phyloP scores from a whole-genome alignment of 2,329 filamentous ascomycete genomes.

The Arthrobotrys entomopaga region DNA sequence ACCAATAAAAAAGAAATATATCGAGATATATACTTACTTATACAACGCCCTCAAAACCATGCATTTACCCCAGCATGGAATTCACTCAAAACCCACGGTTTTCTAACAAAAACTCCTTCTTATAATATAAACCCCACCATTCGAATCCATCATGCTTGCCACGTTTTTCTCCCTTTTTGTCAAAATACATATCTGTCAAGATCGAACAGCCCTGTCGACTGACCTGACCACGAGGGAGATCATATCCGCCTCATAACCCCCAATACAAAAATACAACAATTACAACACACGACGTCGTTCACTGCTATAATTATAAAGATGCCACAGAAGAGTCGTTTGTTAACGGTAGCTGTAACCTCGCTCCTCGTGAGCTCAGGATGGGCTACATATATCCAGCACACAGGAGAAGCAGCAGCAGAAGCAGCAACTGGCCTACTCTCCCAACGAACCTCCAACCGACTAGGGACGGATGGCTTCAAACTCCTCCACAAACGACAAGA shows the following conservation, averaged over 20 bases:
- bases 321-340: conserved; percentile 20
- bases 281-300: conserved; percentile 9
- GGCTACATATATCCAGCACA: conserved; percentile 1
- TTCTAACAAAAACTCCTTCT: conserved; percentile 3
- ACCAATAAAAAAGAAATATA: too few relatives aligned
- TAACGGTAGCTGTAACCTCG: conserved; percentile 25
- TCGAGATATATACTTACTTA: too few relatives aligned
- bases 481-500: conserved; percentile 25
- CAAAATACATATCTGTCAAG: conserved; percentile 7
- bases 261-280: conserved; percentile 25
- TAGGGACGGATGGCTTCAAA: neutral
- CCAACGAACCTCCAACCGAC: neutral
- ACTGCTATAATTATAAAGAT: conserved; percentile 5
- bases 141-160: neutral
- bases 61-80: neutral
- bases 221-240: neutral
- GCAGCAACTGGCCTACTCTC: neutral
- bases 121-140: conserved; percentile 8
- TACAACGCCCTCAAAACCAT: conserved; percentile 10
- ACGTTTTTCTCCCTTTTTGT: conserved; percentile 25
- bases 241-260: neutral
- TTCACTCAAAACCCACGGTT: conserved; percentile 27
- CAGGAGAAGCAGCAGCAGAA: neutral
- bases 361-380: conserved; percentile 26
- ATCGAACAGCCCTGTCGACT: neutral